Evolutionary conservation across 140 eudicot species (phyloP).

Genomic region (Erigeron philadelphicus): DNA sequence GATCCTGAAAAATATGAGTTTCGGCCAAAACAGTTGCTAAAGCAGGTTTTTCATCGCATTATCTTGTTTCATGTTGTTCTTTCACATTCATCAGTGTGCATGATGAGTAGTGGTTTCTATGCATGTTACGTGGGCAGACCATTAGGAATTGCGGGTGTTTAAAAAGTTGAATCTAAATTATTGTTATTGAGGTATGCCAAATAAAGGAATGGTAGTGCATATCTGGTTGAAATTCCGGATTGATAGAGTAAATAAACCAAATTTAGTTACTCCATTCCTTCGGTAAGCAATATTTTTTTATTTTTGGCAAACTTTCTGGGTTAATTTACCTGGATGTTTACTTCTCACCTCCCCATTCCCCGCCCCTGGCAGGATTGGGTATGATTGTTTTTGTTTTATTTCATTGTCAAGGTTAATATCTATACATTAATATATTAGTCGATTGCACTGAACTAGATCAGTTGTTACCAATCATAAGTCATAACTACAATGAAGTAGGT

Average conservation of each 20-base stretch:
- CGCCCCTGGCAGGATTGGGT: no score
- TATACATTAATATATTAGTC: not conserved
- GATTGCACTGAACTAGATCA: not conserved
- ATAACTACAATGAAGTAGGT: not conserved
- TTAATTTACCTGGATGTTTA: no score
- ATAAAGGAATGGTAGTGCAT: not conserved
- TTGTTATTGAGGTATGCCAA: no score
- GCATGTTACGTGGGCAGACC: not conserved
- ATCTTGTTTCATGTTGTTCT: not conserved
- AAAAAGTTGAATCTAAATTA: no score
- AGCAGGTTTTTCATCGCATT: conserved; percentile 52
- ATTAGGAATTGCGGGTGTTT: not conserved
- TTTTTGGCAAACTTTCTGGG: no score
- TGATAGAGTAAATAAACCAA: no score
- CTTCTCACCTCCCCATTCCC: no score
- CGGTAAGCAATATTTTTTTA: no score
- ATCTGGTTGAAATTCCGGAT: not conserved
- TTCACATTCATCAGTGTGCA: not conserved
- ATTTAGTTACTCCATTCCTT: no score
- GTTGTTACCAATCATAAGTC: not conserved
- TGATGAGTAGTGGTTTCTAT: not conserved
- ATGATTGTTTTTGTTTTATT: not conserved
- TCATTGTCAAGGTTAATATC: not conserved
- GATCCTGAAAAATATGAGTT: conserved; percentile 97
- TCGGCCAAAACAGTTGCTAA: conserved; percentile 83